Evolutionary conservation across 345 rosid genomes (phyloP).

Genomic region (Citropsis articulata): DNA sequence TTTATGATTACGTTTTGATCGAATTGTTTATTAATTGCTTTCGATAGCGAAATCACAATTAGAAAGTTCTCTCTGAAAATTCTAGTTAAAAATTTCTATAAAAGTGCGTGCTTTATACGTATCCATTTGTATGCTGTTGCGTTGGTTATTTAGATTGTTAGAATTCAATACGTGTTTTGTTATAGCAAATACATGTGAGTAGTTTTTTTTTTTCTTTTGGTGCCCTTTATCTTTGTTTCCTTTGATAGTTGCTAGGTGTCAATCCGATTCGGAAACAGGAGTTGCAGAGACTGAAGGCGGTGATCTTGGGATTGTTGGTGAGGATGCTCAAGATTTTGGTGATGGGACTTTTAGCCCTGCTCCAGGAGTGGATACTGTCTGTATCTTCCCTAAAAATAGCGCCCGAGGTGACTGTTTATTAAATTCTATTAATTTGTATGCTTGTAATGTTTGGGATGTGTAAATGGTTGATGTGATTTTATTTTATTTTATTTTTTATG

Average conservation of each 20-base stretch:
- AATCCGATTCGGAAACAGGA: conserved; percentile 55
- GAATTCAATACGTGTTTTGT: not conserved
- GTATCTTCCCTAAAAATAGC: conserved; percentile 75
- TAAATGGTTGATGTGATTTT: conserved; percentile 4
- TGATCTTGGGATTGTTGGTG: conserved; percentile 65
- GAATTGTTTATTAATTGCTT: not conserved
- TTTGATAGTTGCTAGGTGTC: conserved; percentile 62
- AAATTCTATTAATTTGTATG: not conserved
- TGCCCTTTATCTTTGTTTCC: conserved; percentile 8
- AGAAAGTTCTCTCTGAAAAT: not conserved
- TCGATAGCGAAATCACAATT: too few relatives aligned
- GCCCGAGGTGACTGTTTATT: conserved; percentile 46
- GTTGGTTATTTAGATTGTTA: not conserved
- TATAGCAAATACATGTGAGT: not conserved
- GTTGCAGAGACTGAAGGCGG: conserved; percentile 56
- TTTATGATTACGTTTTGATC: not conserved
- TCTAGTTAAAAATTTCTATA: not conserved
- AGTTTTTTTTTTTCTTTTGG: not conserved
- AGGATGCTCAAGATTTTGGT: conserved; percentile 55
- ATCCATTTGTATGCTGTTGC: not conserved
- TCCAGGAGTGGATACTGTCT: conserved; percentile 62
- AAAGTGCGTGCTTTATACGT: not conserved
- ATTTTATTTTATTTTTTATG: conserved; percentile 8
- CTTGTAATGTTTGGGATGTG: not conserved
- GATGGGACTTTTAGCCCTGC: conserved; percentile 51